Base-by-base conservation (phyloP, 2,329 filamentous ascomycete species). In the Tolypocladium endophyticum region DNA sequence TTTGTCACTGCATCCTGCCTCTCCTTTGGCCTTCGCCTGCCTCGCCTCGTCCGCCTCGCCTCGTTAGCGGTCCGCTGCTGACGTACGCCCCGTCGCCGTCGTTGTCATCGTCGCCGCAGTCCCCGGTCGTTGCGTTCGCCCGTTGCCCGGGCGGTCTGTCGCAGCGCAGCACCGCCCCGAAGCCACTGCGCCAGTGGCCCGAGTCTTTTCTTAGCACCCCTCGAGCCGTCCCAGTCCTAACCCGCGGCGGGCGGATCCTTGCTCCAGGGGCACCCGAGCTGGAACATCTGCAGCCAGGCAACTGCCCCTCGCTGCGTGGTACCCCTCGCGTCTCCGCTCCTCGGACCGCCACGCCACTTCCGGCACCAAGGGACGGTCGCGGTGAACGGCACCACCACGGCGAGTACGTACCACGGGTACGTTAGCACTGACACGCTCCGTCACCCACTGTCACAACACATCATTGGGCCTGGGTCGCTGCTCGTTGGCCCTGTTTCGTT, bases 311-410 rank as follows among this genome's bases (percentile, higher is more conserved):
- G 18, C 2, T 56, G 25, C 18, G 9, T 30, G 35, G 59, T 61
- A 55, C 58, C 59, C 53, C 55, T 54, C 55, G 55, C 55, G 50
- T 33, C 47, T 61, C 60, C 58, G 57, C 62, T 36, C 41, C 60
- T 47, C 62, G 62, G 62, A 61, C 62, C 62, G 62, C 59, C 58
- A 57, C 62, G 61, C 62, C 62, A 61, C 62, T 56, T 59, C 59
- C 62, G 61, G 59, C 58, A 55, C 53, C 59, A 52, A 54, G 39
- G 54, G 16, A 54, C 25, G 11, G 38, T 39, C 38, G 59, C n/a
- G 28, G 28, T 33, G 8, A 30, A 9, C 39, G 18, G 39, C 39
- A 43, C 20, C 18, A n/a, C 39, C 8, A 7, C 20, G 20, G 41
- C 20, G 30, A 30, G 25, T 39, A 38, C 28, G 47, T 52, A 35